Conservation (phyloP, 2,329 filamentous ascomycete species). For the Fusarium sp. region DNA sequence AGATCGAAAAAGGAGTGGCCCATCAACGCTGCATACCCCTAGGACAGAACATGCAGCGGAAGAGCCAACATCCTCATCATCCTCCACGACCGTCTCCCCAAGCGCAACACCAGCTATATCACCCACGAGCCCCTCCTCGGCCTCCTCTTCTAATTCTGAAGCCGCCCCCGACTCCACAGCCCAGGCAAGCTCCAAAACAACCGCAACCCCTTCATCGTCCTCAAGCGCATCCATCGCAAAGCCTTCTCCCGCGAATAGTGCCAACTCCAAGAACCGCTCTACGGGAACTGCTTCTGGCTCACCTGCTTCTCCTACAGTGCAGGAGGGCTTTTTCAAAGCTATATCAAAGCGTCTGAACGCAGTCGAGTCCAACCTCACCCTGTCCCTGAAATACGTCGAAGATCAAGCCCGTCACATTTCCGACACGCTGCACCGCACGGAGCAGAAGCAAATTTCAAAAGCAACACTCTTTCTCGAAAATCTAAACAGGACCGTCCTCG, state of each 20-base stretch:
- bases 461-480: slow-evolving; percentile 82
- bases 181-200: slow-evolving; percentile 23
- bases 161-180: slow-evolving; percentile 14
- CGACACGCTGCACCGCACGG: slow-evolving; percentile 85
- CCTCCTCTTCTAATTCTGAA: slow-evolving; percentile 25
- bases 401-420: slow-evolving; percentile 91
- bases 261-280: slow-evolving; percentile 43
- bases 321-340: slow-evolving; percentile 98
- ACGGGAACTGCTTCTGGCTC: slow-evolving; percentile 43
- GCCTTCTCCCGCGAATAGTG: slow-evolving; percentile 22
- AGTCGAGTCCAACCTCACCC: slow-evolving; percentile 89
- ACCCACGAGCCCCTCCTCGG: slow-evolving; percentile 28
- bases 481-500: slow-evolving; percentile 87
- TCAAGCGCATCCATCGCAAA: slow-evolving; percentile 21
- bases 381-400: slow-evolving; percentile 95
- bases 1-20: slow-evolving; percentile 18
- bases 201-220: slow-evolving; percentile 15
- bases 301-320: slow-evolving; percentile 75
- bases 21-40: slow-evolving; percentile 15
- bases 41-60: slow-evolving; percentile 24
- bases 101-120: slow-evolving; percentile 29
- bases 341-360: slow-evolving; percentile 92
- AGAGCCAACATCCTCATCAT: slow-evolving; percentile 22
- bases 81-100: slow-evolving; percentile 19
- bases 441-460: slow-evolving; percentile 86